These are phyloP conservation scores for Phytophthora citrophthora DNA, from an alignment of 352 stramenopile species.

Conservation along the genomic window DNA sequence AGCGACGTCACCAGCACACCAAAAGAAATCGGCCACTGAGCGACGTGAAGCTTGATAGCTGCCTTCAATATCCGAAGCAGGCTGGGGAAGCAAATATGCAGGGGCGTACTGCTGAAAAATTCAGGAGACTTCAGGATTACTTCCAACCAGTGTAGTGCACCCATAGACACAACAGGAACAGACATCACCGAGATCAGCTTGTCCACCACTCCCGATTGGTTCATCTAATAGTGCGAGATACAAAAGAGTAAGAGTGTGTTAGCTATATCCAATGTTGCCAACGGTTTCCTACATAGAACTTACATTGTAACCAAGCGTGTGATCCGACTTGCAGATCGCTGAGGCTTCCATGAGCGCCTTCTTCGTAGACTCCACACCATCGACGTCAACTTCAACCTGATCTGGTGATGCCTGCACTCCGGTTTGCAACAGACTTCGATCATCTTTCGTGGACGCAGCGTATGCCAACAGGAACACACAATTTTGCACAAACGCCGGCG, in stretches of 20 bases:
- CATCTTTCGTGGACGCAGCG: slow-evolving; percentile 75
- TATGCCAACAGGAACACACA: slow-evolving; percentile 81
- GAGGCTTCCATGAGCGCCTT: slow-evolving; percentile 76
- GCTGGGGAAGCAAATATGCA: slow-evolving; percentile 88
- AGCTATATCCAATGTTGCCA: no score
- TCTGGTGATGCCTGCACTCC: slow-evolving; percentile 24
- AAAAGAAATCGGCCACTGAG: slow-evolving; percentile 87
- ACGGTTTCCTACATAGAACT: slow-evolving; percentile 10
- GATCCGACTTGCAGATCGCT: slow-evolving; percentile 81
- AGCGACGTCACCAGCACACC: slow-evolving; percentile 79
- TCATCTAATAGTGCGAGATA: slow-evolving; percentile 60
- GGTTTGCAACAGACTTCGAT: slow-evolving; percentile 75
- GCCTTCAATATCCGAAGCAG: slow-evolving; percentile 79
- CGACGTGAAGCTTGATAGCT: slow-evolving; percentile 77
- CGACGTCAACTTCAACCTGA: slow-evolving; percentile 51
- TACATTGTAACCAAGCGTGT: slow-evolving; percentile 89
- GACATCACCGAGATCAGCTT: slow-evolving; percentile 81
- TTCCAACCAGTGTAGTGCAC: slow-evolving; percentile 85
- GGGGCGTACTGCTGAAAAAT: slow-evolving; percentile 85
- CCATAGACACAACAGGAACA: slow-evolving; percentile 86
- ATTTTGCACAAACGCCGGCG: slow-evolving; percentile 61
- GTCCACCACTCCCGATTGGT: slow-evolving; percentile 83
- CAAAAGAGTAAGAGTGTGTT: no score
- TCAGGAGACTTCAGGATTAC: slow-evolving; percentile 72
- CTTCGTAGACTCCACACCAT: slow-evolving; percentile 70